phyloP scores from a whole-genome alignment of 2,329 filamentous ascomycete species.

The Fusarium chuoi region DNA sequence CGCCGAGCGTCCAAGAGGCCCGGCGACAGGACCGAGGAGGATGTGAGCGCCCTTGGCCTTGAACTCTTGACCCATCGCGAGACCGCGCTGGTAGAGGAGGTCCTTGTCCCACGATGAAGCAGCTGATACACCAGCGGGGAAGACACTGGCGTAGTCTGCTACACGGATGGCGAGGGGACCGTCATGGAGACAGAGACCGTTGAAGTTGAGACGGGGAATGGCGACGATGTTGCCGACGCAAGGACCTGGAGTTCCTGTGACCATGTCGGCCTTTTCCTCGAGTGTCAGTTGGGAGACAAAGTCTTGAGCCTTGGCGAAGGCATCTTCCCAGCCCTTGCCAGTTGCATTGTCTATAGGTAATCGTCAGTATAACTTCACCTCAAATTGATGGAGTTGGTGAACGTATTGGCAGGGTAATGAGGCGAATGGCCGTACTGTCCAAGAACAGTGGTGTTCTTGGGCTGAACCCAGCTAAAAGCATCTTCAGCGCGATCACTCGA shows the following conservation, averaged over 20 bases:
- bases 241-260: conserved; percentile 49
- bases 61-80: conserved; percentile 67
- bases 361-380: conserved; percentile 6
- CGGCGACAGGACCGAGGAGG: conserved; percentile 60
- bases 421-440: conserved; percentile 53
- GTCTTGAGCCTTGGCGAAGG: conserved; percentile 50
- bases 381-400: background rate
- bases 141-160: conserved; percentile 58
- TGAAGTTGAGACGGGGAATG: conserved; percentile 55
- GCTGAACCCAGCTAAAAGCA: conserved; percentile 54
- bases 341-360: conserved; percentile 48
- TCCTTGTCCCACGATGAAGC: conserved; percentile 72
- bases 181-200: conserved; percentile 55
- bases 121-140: conserved; percentile 70
- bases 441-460: conserved; percentile 54
- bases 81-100: conserved; percentile 72
- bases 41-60: conserved; percentile 78
- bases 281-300: conserved; percentile 46
- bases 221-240: conserved; percentile 51
- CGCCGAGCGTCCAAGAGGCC: conserved; percentile 55
- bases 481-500: conserved; percentile 38
- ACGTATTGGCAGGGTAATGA: conserved; percentile 52
- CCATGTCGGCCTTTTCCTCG: conserved; percentile 48
- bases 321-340: conserved; percentile 51
- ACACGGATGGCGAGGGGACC: conserved; percentile 47